Percentiles rank a stretch among this genome's conserved stretches.
Conservation (phyloP, 2,329 filamentous ascomycete genomes). For the Sporothrix curviconia region DNA sequence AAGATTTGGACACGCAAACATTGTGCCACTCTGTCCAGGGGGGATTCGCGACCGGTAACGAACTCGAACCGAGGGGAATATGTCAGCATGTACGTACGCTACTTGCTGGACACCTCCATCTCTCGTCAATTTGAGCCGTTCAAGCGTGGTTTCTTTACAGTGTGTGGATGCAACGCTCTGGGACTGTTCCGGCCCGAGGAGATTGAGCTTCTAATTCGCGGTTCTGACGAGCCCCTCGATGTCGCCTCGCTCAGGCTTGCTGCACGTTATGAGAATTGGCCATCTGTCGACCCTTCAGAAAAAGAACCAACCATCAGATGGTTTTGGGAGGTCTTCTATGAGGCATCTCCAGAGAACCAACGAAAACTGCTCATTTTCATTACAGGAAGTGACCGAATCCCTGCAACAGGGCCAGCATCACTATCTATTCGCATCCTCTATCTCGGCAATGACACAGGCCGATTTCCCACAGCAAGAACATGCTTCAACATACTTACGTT, state of each 20-base stretch:
- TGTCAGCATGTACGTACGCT: conserved; percentile 75
- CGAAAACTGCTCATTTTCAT: conserved; percentile 77
- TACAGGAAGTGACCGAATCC: conserved; percentile 84
- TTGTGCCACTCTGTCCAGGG: conserved; percentile 68
- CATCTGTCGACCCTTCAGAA: conserved; percentile 45
- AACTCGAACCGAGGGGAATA: conserved; percentile 79
- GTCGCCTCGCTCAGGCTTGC: conserved; percentile 68
- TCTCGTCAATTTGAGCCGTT: conserved; percentile 85
- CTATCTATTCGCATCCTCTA: conserved; percentile 70
- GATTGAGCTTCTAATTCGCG: conserved; percentile 79
- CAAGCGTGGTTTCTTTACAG: conserved; percentile 87
- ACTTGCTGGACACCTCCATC: conserved; percentile 72
- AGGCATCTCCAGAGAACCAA: conserved; percentile 60
- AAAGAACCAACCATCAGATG: conserved; percentile 64
- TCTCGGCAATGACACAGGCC: conserved; percentile 63
- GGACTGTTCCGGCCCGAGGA: conserved; percentile 85
- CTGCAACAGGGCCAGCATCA: conserved; percentile 77
- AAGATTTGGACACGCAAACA: conserved; percentile 62
- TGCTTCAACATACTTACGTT: conserved; percentile 84
- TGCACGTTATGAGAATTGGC: conserved; percentile 79
- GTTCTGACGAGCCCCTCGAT: conserved; percentile 77
- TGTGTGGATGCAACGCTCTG: conserved; percentile 81
- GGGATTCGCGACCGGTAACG: conserved; percentile 71
- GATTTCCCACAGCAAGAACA: conserved; percentile 80
- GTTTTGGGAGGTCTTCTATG: conserved; percentile 82